Evolutionary conservation across 2,329 filamentous ascomycete genomes (phyloP).

Genomic region (Knoxdaviesia capensis): DNA sequence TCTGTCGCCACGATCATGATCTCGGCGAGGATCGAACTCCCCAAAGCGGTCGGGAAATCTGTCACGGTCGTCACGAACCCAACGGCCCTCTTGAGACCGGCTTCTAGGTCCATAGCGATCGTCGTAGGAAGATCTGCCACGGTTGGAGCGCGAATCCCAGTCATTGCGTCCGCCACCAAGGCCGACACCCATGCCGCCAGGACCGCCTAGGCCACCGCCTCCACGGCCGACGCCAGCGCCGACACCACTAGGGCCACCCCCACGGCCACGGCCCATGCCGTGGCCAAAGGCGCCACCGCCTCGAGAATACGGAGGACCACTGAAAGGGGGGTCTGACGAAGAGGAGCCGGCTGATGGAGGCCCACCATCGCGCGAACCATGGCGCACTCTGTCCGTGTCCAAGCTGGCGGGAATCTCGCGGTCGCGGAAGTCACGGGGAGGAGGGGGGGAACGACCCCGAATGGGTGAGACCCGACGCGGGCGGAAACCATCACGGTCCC

Average conservation of each 20-base stretch:
- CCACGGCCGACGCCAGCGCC: too few relatives aligned
- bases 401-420: constrained; percentile 37
- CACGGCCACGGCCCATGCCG: constrained; percentile 30
- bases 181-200: too few relatives aligned
- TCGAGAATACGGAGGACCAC: constrained; percentile 26
- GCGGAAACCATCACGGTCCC: constrained; percentile 17
- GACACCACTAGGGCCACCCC: too few relatives aligned
- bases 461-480: constrained; percentile 36
- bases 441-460: constrained; percentile 44
- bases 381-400: constrained; percentile 45
- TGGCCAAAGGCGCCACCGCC: constrained; percentile 31
- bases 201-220: too few relatives aligned
- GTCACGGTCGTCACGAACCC: constrained; percentile 34
- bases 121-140: constrained; percentile 38
- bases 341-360: constrained; percentile 52
- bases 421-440: constrained; percentile 44
- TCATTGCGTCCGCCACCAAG: constrained; percentile 16
- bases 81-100: constrained; percentile 44
- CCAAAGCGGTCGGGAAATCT: constrained; percentile 26
- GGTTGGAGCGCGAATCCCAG: constrained; percentile 28
- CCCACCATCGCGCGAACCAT: constrained; percentile 48
- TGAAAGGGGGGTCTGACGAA: constrained; percentile 45
- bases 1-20: constrained; percentile 25
- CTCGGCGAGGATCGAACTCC: constrained; percentile 19
- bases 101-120: constrained; percentile 42